Conservation (phyloP, 805 yeast species). For the Wickerhamiella parazyma region DNA sequence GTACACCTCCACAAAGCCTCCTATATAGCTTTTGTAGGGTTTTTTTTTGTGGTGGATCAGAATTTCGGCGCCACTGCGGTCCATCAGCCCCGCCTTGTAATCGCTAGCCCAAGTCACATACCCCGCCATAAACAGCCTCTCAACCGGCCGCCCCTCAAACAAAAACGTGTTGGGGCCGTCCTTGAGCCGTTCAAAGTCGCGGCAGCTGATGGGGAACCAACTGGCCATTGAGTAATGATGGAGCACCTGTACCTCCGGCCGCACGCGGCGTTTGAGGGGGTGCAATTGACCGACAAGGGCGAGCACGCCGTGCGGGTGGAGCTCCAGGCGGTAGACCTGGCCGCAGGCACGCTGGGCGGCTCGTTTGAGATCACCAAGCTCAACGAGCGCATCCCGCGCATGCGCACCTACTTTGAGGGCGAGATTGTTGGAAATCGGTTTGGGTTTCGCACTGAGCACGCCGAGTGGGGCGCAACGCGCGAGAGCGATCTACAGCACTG, state of each 20-base stretch:
- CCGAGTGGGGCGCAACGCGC: constrained; percentile 48
- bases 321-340: constrained; percentile 53
- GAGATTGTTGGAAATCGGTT: constrained; percentile 51
- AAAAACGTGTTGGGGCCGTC: no score
- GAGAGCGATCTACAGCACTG: constrained; percentile 53
- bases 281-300: constrained; percentile 54
- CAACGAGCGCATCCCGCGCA: constrained; percentile 45
- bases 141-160: background rate
- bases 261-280: constrained; percentile 48
- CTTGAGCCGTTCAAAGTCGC: background rate
- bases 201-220: constrained; percentile 5
- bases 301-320: constrained; percentile 58
- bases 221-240: no score
- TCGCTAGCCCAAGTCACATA: background rate
- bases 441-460: constrained; percentile 45
- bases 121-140: constrained; percentile 2
- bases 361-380: constrained; percentile 49
- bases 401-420: constrained; percentile 60
- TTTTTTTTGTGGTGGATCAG: background rate
- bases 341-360: constrained; percentile 40
- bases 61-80: background rate
- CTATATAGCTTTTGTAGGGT: background rate
- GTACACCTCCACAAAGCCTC: background rate
- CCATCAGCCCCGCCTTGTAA: background rate
- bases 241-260: constrained; percentile 33